Evolutionary conservation across 768 basidiomycete species (phyloP).

Genomic region (Fomitopsis serialis): DNA sequence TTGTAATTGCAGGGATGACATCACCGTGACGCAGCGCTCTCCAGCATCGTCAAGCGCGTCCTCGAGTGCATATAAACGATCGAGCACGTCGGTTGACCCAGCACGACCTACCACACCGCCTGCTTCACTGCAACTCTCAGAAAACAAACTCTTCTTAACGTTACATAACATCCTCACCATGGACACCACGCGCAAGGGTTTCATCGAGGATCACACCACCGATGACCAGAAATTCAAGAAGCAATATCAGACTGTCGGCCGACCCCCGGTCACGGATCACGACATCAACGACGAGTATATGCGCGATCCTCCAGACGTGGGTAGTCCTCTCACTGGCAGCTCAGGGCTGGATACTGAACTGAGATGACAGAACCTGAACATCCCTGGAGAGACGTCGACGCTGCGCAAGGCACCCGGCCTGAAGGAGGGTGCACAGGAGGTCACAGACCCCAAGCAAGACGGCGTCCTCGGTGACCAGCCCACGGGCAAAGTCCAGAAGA

Average conservation of each 20-base stretch:
- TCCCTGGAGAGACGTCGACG: conserved; percentile 1
- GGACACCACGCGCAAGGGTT: conserved; percentile 4
- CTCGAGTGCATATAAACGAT: not conserved
- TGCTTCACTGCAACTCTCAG: not conserved
- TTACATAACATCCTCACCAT: not conserved
- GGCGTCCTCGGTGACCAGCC: conserved; percentile 18
- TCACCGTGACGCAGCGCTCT: conserved; percentile 5
- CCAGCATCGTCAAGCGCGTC: not conserved
- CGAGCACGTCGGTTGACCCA: not conserved
- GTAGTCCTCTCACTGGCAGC: conserved; percentile 1
- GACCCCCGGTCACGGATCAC: conserved; percentile 20
- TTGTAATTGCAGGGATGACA: not conserved
- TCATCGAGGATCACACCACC: conserved; percentile 1
- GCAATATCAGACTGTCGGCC: conserved; percentile 21
- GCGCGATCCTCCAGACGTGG: conserved; percentile 25
- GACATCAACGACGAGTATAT: conserved; percentile 32
- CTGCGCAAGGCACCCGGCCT: conserved; percentile 8
- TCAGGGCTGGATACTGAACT: not conserved
- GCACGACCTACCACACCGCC: not conserved
- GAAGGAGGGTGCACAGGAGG: conserved; percentile 21
- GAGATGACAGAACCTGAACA: conserved; percentile 17
- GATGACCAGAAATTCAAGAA: conserved; percentile 22
- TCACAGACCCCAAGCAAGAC: conserved; percentile 6
- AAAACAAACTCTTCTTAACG: not conserved
- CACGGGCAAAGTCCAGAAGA: conserved; percentile 14